These are phyloP conservation scores for Ophiostoma piceae DNA, from an alignment of 2,329 filamentous ascomycete species.

Conservation along the genomic window DNA sequence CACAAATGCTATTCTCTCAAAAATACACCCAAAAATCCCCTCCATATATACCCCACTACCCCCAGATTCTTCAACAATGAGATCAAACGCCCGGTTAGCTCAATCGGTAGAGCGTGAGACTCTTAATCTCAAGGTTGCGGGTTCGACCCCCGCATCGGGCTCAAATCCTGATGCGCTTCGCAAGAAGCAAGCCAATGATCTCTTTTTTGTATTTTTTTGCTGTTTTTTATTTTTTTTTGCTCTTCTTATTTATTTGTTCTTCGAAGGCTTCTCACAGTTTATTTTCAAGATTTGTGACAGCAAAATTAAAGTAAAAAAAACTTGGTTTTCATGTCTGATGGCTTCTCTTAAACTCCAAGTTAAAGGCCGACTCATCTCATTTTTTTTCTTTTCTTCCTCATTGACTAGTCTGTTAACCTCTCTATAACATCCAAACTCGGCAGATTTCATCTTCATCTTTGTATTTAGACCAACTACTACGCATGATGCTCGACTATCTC, in stretches of 20 bases:
- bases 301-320: too few relatives aligned
- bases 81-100: constrained; percentile 50
- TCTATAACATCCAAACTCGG: too few relatives aligned
- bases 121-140: constrained; percentile 46
- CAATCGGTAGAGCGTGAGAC: constrained; percentile 70
- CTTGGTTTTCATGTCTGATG: too few relatives aligned
- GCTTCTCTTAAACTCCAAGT: too few relatives aligned
- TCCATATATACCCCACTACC: neutral
- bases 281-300: neutral
- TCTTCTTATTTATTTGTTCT: neutral
- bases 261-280: neutral
- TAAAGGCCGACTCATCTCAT: too few relatives aligned
- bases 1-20: too few relatives aligned
- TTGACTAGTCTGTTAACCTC: too few relatives aligned
- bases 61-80: neutral
- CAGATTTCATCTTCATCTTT: too few relatives aligned
- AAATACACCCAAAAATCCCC: neutral
- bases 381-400: too few relatives aligned
- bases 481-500: too few relatives aligned
- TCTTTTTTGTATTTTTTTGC: neutral
- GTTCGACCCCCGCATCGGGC: constrained; percentile 45
- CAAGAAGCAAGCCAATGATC: neutral
- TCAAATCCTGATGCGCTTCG: constrained; percentile 38
- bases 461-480: too few relatives aligned
- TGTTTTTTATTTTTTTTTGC: neutral